Evolutionary conservation across 2,329 filamentous ascomycete species (phyloP), one percentile per base, ranked within the genome.

Genomic region (Talaromyces sp.): DNA sequence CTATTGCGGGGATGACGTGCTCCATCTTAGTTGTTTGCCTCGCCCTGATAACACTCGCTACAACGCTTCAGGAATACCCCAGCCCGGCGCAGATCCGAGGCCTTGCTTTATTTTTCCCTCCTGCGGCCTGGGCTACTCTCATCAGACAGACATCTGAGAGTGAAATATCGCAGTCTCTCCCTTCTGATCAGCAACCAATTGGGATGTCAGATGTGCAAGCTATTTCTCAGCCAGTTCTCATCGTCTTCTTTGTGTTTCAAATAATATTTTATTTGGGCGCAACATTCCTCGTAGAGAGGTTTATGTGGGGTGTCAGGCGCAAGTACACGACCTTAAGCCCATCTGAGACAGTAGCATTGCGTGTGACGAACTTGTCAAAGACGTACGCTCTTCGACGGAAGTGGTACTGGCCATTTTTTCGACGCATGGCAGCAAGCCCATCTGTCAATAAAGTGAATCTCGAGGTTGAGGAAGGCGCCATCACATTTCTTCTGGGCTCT

Each of bases 61-160:
- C 91, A 19, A 86, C 83, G 0, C 65, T 68, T 9, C 81, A 86
- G 3, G 79, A 77, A 9, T 90, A 87, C 27, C 55, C 55, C 17
- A 57, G n/a, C 27, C 36, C 0, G 86, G 78, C 1, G 82, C 86
- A 0, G 89, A 44, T 93, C 3, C 82, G 84, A 6, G 78, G 91
- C 3, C 80, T 96, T 13, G 88, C 88, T 63, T 71, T 96, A 15
- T 74, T 97, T 0, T 97, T 97, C 71, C 85, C 91, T 0, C 90
- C 93, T 0, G 96, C 93, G 80, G 93, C 92, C 68, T 96, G 92
- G 70, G 89, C 93, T 15, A 92, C 88, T 72, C 95, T 93, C 71
- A 82, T 87, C 59, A 86, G 90, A 19, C 84, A 88, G 64, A 84
- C 93, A 74, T 90, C 92, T 13, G 86, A 90, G 49, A 96, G 86